Percentiles rank a stretch among this genome's conserved stretches.
Conservation (phyloP, 1,139 yeast genomes). For the Lodderomyces theae region DNA sequence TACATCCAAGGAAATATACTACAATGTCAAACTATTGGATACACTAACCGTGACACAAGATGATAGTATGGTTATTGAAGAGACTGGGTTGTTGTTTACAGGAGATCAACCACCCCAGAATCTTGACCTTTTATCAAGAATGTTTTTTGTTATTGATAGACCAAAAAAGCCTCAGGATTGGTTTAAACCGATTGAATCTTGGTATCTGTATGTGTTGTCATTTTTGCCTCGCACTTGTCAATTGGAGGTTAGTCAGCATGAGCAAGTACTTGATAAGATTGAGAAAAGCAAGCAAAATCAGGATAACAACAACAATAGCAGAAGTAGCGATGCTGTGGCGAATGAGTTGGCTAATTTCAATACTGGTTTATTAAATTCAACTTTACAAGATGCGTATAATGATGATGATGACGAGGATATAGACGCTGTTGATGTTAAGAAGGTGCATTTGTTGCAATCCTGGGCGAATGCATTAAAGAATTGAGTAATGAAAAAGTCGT, state of each 20-base stretch:
- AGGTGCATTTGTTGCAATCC: conserved; percentile 6
- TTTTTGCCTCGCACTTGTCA: conserved; percentile 26
- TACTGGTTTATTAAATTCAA: conserved; percentile 14
- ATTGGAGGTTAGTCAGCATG: conserved; percentile 36
- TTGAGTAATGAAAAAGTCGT: not conserved
- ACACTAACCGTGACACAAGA: conserved; percentile 13
- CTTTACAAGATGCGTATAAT: conserved; percentile 6
- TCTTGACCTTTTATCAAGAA: conserved; percentile 9
- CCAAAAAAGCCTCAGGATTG: conserved; percentile 19
- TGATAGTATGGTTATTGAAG: conserved; percentile 10
- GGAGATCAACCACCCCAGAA: conserved; percentile 3
- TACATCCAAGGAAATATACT: conserved; percentile 23
- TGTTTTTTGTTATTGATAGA: conserved; percentile 22
- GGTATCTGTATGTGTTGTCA: conserved; percentile 28
- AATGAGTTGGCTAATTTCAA: conserved; percentile 13
- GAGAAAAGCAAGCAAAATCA: not conserved
- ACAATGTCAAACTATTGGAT: conserved; percentile 27
- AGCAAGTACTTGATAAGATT: conserved; percentile 32
- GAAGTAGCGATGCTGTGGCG: conserved; percentile 3
- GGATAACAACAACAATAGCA: not conserved
- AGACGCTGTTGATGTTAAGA: conserved; percentile 5
- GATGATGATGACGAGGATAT: conserved; percentile 7
- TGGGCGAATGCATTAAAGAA: conserved; percentile 7
- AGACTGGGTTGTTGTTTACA: not conserved
- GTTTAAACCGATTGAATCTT: conserved; percentile 22